Base-by-base conservation (phyloP, 2,329 filamentous ascomycete genomes). In the Calonectria naviculata region DNA sequence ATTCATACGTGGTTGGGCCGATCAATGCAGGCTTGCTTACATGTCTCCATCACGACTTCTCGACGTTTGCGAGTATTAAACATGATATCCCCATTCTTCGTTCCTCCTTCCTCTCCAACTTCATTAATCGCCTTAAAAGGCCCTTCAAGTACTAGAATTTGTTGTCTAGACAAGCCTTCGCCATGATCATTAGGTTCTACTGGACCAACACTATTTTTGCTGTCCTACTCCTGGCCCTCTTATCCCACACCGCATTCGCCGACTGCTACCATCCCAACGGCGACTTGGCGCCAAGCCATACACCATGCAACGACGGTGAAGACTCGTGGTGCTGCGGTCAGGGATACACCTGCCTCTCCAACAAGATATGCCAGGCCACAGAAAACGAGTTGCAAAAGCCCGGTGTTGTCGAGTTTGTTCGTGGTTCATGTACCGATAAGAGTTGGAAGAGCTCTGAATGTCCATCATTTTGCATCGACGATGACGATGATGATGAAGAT, bases 181-280 rank as follows among this genome's bases (percentile, higher is more conserved):
- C 21, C 13, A 58, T 58, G 52, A 38, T 58, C 52, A 24, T 24
- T 15, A 58, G 52, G 34, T 26, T 38, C 21, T 24, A 19, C 31
- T 21, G 13, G 21, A 58, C 34, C 21, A 10, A 24, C 4, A 6
- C 31, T 26, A 29, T 36, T 4, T 38, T 36, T 58, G 12, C 38
- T 26, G 24, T 56, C 17, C 52, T 38, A 19, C 26, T 31, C 29
- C 38, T 63, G 4, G 34, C 28, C 10, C 31, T 49, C 21, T 26
- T 54, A 26, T 31, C 24, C 31, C 34, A 24, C n/a, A 31, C 31
- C 15, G 19, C 52, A 26, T 41, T 31, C 19, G 68, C 60, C 4
- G 26, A 31, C n/a, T 67, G 70, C 44, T 72, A 44, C 49, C 36
- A 42, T 36, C 64, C 49, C 19, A 36, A 67, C 38, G 64, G 64